phyloP scores from a whole-genome alignment of 768 basidiomycete genomes.

The Ramaria rubella region DNA sequence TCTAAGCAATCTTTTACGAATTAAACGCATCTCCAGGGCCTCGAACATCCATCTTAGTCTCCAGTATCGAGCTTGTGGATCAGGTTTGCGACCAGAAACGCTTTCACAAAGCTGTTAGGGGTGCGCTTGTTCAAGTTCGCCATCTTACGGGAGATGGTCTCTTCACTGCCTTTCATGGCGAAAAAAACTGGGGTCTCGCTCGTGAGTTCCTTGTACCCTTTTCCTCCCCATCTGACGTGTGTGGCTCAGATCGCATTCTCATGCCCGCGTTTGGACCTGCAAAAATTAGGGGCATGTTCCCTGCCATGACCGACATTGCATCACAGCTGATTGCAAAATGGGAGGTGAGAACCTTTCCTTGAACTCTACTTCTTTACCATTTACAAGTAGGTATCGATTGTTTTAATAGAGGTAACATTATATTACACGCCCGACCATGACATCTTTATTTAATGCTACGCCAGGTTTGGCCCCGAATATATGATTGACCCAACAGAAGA shows the following conservation, averaged over 20 bases:
- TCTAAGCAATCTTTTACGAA: background rate
- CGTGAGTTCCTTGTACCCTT: conserved; percentile 25
- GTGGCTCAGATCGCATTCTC: conserved; percentile 28
- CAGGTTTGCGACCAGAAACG: conserved; percentile 38
- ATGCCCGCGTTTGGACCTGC: conserved; percentile 38
- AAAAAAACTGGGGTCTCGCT: conserved; percentile 42
- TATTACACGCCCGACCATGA: background rate
- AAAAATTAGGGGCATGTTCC: conserved; percentile 40
- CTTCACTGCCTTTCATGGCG: conserved; percentile 36
- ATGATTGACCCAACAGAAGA: conserved; percentile 39
- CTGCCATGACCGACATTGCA: conserved; percentile 41
- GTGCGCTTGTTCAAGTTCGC: conserved; percentile 30
- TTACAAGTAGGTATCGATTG: too few relatives aligned
- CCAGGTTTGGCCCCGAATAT: conserved; percentile 38
- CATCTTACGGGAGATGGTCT: conserved; percentile 35
- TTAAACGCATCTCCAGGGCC: conserved; percentile 16
- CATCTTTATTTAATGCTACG: background rate
- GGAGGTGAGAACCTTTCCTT: background rate
- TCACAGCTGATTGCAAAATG: conserved; percentile 23
- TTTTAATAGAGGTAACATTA: background rate
- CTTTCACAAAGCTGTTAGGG: conserved; percentile 35
- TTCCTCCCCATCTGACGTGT: conserved; percentile 18
- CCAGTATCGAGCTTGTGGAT: conserved; percentile 32
- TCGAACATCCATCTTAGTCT: conserved; percentile 24
- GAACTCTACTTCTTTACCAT: too few relatives aligned